Evolutionary conservation across 805 yeast species (phyloP).

Genomic region (Wickerhamiella parazyma): DNA sequence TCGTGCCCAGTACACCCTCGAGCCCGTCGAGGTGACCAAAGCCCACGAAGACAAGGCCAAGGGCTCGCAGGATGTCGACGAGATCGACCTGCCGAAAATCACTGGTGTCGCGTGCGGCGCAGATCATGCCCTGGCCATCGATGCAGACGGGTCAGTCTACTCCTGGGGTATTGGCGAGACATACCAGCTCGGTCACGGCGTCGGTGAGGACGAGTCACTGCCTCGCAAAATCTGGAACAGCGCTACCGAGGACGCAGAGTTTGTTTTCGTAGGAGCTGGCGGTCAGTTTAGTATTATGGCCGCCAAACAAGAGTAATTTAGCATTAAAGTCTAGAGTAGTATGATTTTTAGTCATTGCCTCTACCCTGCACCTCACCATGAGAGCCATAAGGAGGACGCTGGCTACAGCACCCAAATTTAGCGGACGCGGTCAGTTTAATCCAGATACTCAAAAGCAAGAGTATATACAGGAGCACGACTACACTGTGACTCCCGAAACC

Average conservation of each 20-base stretch:
- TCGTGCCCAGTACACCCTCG: slow-evolving; percentile 43
- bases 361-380: neutral
- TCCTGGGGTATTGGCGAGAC: slow-evolving; percentile 99
- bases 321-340: too few species aligned
- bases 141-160: slow-evolving; percentile 64
- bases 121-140: slow-evolving; percentile 78
- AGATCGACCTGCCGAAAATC: slow-evolving; percentile 37
- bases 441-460: slow-evolving; percentile 6
- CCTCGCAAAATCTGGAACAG: slow-evolving; percentile 90
- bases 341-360: slow-evolving; percentile 25
- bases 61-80: slow-evolving; percentile 21
- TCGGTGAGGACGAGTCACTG: slow-evolving; percentile 64
- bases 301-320: slow-evolving; percentile 42
- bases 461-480: slow-evolving; percentile 24
- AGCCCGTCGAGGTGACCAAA: slow-evolving; percentile 34
- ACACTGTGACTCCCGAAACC: slow-evolving; percentile 25
- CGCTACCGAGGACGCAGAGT: slow-evolving; percentile 72
- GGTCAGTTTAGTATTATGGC: slow-evolving; percentile 92
- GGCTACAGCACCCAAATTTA: slow-evolving; percentile 5
- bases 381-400: neutral
- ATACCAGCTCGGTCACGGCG: slow-evolving; percentile 88
- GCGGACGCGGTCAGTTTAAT: slow-evolving; percentile 8
- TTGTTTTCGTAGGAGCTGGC: slow-evolving; percentile 73
- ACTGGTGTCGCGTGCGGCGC: slow-evolving; percentile 67
- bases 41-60: slow-evolving; percentile 45